Evolutionary conservation across 495 filamentous ascomycete genomes (phyloP).

Genomic region (Parathielavia appendiculata): DNA sequence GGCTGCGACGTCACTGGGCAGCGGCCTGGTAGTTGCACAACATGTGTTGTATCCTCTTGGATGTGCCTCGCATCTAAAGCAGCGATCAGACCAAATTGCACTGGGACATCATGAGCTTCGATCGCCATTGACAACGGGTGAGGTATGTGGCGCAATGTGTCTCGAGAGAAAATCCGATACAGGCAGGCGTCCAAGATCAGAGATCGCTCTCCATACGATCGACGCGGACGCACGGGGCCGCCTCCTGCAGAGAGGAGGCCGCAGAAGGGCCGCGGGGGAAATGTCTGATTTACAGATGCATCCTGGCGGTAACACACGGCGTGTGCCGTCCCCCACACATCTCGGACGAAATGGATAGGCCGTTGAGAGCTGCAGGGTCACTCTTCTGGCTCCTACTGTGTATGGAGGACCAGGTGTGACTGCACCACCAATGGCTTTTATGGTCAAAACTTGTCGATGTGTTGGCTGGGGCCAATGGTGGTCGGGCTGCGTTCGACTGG

Average conservation of each 20-base stretch:
- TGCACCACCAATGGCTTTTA: background rate
- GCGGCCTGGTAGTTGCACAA: background rate
- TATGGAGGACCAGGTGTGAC: background rate
- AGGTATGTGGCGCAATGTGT: background rate
- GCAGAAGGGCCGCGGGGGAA: background rate
- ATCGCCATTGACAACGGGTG: background rate
- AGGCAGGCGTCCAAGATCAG: background rate
- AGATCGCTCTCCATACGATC: background rate
- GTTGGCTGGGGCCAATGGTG: slow-evolving; percentile 7
- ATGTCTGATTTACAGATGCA: background rate
- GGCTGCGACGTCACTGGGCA: background rate
- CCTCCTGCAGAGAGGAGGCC: background rate
- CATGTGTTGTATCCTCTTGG: background rate
- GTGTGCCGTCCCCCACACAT: slow-evolving; percentile 3
- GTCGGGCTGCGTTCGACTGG: background rate
- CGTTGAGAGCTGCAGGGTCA: background rate
- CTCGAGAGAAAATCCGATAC: background rate
- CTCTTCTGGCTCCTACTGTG: background rate
- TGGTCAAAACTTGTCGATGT: background rate
- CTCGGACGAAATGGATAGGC: background rate
- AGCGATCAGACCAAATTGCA: background rate
- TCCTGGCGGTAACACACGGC: background rate
- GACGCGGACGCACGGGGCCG: background rate
- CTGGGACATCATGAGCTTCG: background rate
- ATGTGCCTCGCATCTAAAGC: background rate